These are phyloP conservation scores for Neonectria punicea DNA, from an alignment of 2,329 filamentous ascomycete genomes.

Conservation along the genomic window DNA sequence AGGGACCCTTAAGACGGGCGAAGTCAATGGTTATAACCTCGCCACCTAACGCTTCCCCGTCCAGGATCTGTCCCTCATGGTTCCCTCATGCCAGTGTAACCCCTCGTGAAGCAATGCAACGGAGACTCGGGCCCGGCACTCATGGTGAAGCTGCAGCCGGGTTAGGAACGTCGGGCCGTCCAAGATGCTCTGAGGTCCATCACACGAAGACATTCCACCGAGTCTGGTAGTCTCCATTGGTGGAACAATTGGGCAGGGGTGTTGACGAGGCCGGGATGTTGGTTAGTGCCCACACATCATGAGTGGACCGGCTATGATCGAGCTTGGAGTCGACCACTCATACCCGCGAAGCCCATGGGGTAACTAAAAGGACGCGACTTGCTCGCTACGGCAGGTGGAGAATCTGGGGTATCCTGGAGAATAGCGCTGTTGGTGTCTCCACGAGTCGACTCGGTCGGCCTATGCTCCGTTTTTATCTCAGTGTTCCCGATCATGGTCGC, in stretches of 20 bases:
- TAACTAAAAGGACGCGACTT: conserved; percentile 13
- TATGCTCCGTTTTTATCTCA: conserved; percentile 15
- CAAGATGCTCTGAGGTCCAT: conserved; percentile 6
- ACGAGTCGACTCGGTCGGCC: conserved; percentile 7
- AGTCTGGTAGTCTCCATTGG: conserved; percentile 29
- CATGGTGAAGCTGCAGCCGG: conserved; percentile 10
- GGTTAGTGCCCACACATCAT: conserved; percentile 20
- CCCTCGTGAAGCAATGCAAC: not conserved
- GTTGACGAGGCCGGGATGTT: conserved; percentile 5
- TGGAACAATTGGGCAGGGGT: conserved; percentile 38
- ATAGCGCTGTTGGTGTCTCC: conserved; percentile 10
- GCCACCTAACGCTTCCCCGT: not conserved
- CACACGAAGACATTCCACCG: conserved; percentile 9
- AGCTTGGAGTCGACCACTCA: conserved; percentile 29
- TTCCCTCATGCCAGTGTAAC: not conserved
- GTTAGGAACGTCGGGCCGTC: conserved; percentile 42
- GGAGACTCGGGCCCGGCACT: conserved; percentile 11
- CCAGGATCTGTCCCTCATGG: not conserved
- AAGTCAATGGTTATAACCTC: conserved; percentile 15
- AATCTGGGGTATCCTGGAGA: conserved; percentile 40
- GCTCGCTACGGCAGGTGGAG: conserved; percentile 24
- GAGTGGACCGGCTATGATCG: conserved; percentile 40
- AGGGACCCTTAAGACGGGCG: not conserved
- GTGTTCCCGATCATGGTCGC: conserved; percentile 3
- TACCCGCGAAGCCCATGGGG: conserved; percentile 21